phyloP scores from a whole-genome alignment of 805 yeast species.

The Yarrowia deformans region DNA sequence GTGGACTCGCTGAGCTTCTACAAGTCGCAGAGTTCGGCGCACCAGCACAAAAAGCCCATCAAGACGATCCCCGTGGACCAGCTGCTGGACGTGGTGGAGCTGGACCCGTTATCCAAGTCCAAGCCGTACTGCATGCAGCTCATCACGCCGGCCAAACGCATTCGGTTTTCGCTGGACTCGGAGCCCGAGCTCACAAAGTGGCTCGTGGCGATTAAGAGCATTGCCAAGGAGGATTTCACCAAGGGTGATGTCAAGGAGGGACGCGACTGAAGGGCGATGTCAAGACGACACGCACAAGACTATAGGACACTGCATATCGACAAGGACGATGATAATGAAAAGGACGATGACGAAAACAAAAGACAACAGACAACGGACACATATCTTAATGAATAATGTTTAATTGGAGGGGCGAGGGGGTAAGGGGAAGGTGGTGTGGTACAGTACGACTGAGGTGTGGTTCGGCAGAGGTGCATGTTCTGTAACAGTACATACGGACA shows the following conservation, averaged over 20 bases:
- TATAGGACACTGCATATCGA: conserved; percentile 5
- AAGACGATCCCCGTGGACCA: conserved; percentile 37
- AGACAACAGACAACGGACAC: background rate
- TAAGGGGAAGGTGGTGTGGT: too few relatives aligned
- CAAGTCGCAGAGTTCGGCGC: conserved; percentile 47
- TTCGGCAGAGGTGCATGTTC: too few relatives aligned
- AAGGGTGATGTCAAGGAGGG: background rate
- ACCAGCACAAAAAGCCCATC: conserved; percentile 43
- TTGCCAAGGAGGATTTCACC: conserved; percentile 18
- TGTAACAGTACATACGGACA: too few relatives aligned
- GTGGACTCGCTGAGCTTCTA: conserved; percentile 54
- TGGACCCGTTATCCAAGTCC: conserved; percentile 57
- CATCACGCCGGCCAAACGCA: conserved; percentile 57
- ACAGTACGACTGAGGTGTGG: too few relatives aligned
- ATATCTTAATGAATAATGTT: conserved; percentile 4
- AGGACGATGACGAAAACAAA: too few relatives aligned
- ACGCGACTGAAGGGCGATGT: background rate
- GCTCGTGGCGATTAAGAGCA: conserved; percentile 56
- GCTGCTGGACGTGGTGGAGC: conserved; percentile 54
- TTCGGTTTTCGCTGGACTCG: conserved; percentile 55
- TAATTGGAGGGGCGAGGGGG: background rate
- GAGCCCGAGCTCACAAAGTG: conserved; percentile 59
- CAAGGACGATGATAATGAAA: background rate
- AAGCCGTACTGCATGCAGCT: conserved; percentile 58
- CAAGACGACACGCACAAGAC: background rate